phyloP scores from a whole-genome alignment of 2,329 filamentous ascomycete genomes.

The Karstenula rhodostoma region DNA sequence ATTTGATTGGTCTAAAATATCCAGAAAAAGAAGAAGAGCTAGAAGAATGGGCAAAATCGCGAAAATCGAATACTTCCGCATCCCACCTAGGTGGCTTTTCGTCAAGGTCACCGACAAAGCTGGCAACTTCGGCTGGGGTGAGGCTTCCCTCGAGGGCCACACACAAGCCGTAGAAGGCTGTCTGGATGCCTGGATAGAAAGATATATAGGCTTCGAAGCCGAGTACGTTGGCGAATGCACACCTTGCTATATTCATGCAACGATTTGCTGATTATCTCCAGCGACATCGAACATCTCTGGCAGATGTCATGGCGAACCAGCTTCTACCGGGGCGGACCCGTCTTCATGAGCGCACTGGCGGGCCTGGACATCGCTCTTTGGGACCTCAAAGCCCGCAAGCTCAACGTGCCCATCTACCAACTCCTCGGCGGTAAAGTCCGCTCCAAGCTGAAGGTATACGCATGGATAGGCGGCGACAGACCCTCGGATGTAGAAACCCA shows the following conservation, averaged over 20 bases:
- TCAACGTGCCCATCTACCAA: constrained; percentile 75
- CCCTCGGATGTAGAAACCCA: constrained; percentile 71
- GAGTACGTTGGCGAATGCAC: constrained; percentile 59
- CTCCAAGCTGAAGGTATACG: constrained; percentile 74
- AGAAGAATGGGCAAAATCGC: constrained; percentile 65
- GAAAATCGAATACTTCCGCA: constrained; percentile 75
- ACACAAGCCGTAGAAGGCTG: constrained; percentile 77
- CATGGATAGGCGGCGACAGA: constrained; percentile 80
- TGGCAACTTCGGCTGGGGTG: constrained; percentile 74
- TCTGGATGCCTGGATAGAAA: constrained; percentile 69
- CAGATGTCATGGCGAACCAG: constrained; percentile 72
- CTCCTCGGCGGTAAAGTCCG: constrained; percentile 78
- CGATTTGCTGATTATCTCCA: constrained; percentile 39
- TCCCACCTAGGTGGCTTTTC: constrained; percentile 79
- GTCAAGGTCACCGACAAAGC: constrained; percentile 76
- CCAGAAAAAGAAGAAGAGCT: background rate
- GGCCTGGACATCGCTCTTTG: constrained; percentile 83
- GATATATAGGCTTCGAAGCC: constrained; percentile 73
- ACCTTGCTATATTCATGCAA: background rate
- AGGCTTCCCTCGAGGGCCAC: constrained; percentile 77
- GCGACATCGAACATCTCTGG: constrained; percentile 84
- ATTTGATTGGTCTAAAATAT: background rate
- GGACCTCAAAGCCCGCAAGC: constrained; percentile 74
- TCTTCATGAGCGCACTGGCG: constrained; percentile 80
- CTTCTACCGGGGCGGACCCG: constrained; percentile 80